phyloP scores from a whole-genome alignment of 352 stramenopile species.

The Pythium phragmiticola region DNA sequence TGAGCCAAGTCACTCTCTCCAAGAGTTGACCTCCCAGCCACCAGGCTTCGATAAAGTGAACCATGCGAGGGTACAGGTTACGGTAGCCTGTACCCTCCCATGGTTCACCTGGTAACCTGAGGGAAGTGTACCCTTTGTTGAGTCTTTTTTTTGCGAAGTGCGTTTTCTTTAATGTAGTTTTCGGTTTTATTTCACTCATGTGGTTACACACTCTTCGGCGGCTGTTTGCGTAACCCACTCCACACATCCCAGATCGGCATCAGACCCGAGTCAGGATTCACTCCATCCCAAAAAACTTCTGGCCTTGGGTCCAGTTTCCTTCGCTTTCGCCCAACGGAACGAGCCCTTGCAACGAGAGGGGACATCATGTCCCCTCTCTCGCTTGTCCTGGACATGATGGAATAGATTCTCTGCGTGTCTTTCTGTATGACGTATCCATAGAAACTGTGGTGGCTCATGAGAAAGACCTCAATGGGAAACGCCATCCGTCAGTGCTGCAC shows the following conservation, averaged over 20 bases:
- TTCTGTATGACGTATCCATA: background rate
- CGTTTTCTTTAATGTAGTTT: too few relatives aligned
- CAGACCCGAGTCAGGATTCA: background rate
- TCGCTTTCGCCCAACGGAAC: background rate
- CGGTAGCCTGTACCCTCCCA: too few relatives aligned
- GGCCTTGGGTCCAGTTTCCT: slow-evolving; percentile 6
- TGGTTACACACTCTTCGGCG: background rate
- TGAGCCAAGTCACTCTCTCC: background rate
- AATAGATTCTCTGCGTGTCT: slow-evolving; percentile 2
- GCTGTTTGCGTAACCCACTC: background rate
- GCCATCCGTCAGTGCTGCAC: background rate
- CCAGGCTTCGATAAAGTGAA: too few relatives aligned
- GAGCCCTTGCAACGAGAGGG: background rate
- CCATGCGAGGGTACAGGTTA: too few relatives aligned
- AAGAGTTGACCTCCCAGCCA: too few relatives aligned
- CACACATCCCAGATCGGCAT: slow-evolving; percentile 4
- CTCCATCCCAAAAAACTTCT: background rate
- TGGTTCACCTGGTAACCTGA: too few relatives aligned
- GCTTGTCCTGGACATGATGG: background rate
- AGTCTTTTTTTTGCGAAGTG: too few relatives aligned
- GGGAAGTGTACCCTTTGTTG: too few relatives aligned
- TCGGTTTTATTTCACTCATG: too few relatives aligned
- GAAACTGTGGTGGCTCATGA: background rate
- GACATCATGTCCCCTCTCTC: too few relatives aligned
- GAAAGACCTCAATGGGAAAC: too few relatives aligned